Conservation (phyloP, 176 grass and related monocot species). For the Oryza brachyantha region DNA sequence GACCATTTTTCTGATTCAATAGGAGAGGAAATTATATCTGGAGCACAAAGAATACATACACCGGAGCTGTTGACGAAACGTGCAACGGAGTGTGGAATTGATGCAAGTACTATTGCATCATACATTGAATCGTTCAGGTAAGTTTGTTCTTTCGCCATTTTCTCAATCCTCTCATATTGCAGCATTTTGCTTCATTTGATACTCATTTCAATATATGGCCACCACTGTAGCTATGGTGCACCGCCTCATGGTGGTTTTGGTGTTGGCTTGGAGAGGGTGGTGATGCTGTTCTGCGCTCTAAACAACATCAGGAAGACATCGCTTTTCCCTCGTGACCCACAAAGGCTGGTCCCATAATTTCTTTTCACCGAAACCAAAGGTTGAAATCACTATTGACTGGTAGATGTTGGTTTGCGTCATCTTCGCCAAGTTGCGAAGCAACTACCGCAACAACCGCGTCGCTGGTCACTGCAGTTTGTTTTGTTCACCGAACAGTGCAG, state of each 20-base stretch:
- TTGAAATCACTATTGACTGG: not conserved
- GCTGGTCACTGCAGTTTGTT: not conserved
- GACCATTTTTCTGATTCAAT: not conserved
- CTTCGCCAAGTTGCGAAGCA: not conserved
- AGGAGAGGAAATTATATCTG: conserved; percentile 93
- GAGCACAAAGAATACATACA: conserved; percentile 84
- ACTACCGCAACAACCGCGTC: not conserved
- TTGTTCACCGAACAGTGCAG: not conserved
- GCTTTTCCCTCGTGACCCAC: conserved; percentile 69
- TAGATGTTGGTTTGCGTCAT: not conserved
- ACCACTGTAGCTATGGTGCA: conserved; percentile 44
- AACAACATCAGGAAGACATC: conserved; percentile 83
- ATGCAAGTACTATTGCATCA: conserved; percentile 63
- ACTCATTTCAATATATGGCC: not conserved
- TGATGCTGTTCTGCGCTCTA: conserved; percentile 78
- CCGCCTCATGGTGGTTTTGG: conserved; percentile 67
- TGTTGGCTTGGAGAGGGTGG: conserved; percentile 49
- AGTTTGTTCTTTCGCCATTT: conserved; percentile 1
- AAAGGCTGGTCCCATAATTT: conserved; percentile 56
- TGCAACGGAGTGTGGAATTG: conserved; percentile 78
- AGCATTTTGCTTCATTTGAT: not conserved
- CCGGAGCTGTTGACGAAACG: conserved; percentile 72
- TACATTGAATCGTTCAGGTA: conserved; percentile 89
- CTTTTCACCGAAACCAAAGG: too few relatives aligned
- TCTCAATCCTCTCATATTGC: not conserved